Evolutionary conservation across 805 yeast species (phyloP).

Genomic region (Cyberlindnera americana): DNA sequence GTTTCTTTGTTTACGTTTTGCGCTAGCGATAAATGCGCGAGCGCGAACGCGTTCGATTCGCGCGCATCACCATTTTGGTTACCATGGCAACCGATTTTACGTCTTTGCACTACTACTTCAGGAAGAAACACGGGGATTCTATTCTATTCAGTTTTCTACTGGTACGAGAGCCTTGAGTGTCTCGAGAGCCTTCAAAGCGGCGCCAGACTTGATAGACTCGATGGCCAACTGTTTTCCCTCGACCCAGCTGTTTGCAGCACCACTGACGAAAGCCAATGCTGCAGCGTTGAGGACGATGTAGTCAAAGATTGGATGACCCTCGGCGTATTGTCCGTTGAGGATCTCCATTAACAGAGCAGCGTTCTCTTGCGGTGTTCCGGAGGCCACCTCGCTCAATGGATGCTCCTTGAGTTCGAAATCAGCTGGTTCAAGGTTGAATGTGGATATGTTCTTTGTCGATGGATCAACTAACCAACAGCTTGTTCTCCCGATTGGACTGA

Average conservation of each 20-base stretch:
- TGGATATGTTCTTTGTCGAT: constrained; percentile 38
- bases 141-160: neutral
- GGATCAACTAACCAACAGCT: constrained; percentile 70
- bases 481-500: constrained; percentile 83
- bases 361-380: constrained; percentile 86
- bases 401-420: constrained; percentile 84
- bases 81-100: constrained; percentile 7
- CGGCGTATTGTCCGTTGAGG: constrained; percentile 41
- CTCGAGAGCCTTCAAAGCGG: constrained; percentile 58
- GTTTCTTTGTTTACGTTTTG: neutral
- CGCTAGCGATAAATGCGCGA: no score
- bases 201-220: constrained; percentile 61
- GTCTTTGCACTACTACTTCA: no score
- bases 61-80: neutral
- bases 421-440: constrained; percentile 53
- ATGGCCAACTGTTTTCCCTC: constrained; percentile 76
- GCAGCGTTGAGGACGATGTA: constrained; percentile 89
- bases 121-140: no score
- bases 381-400: constrained; percentile 58
- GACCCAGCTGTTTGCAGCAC: constrained; percentile 63
- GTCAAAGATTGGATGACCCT: constrained; percentile 69
- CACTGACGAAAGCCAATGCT: constrained; percentile 79
- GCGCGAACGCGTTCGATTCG: no score
- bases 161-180: constrained; percentile 38
- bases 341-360: constrained; percentile 52